Conservation (phyloP, 2,329 filamentous ascomycete species). For the Pseudocercospora pini-densiflorae region DNA sequence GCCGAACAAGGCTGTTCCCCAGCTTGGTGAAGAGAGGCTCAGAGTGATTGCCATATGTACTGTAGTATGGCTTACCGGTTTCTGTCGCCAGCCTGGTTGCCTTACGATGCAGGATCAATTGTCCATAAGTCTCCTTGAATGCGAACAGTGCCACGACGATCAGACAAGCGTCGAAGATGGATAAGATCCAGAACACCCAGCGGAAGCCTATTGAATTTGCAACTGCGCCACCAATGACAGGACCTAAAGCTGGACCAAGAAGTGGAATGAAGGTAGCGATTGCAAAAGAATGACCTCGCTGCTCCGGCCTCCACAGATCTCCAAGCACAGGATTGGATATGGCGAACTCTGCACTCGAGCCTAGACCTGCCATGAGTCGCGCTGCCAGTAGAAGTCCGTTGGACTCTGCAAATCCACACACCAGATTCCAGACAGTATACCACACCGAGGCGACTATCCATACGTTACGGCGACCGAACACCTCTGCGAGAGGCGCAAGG, state of each 20-base stretch:
- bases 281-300: conserved; percentile 50
- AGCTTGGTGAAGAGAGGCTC: conserved; percentile 32
- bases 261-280: conserved; percentile 31
- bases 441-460: conserved; percentile 35
- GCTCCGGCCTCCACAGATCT: conserved; percentile 49
- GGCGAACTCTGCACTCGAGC: conserved; percentile 53
- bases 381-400: conserved; percentile 50
- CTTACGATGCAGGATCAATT: neutral
- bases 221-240: conserved; percentile 42
- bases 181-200: conserved; percentile 50
- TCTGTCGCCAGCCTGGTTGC: conserved; percentile 42
- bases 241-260: conserved; percentile 32
- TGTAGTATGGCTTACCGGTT: conserved; percentile 42
- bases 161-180: conserved; percentile 41
- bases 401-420: conserved; percentile 49
- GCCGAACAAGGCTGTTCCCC: conserved; percentile 49
- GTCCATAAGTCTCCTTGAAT: conserved; percentile 46
- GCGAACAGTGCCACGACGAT: conserved; percentile 42
- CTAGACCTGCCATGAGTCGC: conserved; percentile 55
- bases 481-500: conserved; percentile 53
- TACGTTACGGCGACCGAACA: conserved; percentile 52
- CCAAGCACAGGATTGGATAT: conserved; percentile 41
- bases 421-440: conserved; percentile 57
- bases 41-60: neutral
- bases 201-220: conserved; percentile 46